Conservation (phyloP, 176 grass and related monocot species). For the Carex littledalei region DNA sequence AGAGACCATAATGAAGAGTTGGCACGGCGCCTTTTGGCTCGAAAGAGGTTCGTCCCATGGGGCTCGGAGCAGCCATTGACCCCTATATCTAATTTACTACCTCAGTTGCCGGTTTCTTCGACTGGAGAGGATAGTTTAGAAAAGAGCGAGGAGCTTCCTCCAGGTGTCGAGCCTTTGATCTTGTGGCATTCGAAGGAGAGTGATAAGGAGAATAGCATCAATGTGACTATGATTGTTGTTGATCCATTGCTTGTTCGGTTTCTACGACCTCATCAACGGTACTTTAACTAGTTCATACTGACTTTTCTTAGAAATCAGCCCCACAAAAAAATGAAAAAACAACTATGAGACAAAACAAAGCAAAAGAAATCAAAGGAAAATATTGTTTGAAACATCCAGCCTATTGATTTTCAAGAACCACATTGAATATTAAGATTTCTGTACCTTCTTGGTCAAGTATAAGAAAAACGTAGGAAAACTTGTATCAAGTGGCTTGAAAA, state of each 20-base stretch:
- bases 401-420: background rate
- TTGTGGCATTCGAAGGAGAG: slow-evolving; percentile 61
- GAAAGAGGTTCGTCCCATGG: slow-evolving; percentile 90
- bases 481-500: background rate
- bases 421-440: background rate
- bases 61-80: slow-evolving; percentile 49
- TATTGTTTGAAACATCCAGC: background rate
- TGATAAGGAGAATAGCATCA: slow-evolving; percentile 47
- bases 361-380: background rate
- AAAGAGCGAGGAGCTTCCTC: slow-evolving; percentile 63
- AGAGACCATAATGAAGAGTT: slow-evolving; percentile 60
- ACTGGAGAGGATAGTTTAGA: slow-evolving; percentile 36
- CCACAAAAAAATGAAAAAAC: background rate
- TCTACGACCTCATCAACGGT: slow-evolving; percentile 95
- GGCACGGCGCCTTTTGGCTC: slow-evolving; percentile 65
- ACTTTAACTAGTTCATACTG: slow-evolving; percentile 11
- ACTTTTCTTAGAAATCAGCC: background rate
- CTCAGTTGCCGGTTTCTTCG: slow-evolving; percentile 22
- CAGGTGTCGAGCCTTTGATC: slow-evolving; percentile 87
- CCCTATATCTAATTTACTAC: slow-evolving; percentile 39
- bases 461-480: background rate
- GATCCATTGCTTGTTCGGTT: slow-evolving; percentile 73
- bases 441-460: background rate
- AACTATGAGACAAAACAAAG: background rate
- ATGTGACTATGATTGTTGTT: slow-evolving; percentile 53